These are phyloP conservation scores for Patellifolia procumbens DNA, from an alignment of 179 eudicot species.

Conservation along the genomic window DNA sequence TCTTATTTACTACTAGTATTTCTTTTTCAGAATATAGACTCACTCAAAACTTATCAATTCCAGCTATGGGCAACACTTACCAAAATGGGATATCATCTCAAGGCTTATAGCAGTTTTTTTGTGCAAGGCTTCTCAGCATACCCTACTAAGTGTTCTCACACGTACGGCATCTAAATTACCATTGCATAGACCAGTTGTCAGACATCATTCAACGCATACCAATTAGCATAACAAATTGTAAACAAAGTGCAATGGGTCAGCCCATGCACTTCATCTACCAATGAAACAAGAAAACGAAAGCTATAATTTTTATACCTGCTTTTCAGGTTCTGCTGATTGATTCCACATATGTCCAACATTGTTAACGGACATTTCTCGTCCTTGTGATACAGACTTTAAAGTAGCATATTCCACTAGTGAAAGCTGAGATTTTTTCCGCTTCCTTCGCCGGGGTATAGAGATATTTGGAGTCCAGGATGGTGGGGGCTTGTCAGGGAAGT, in stretches of 20 bases:
- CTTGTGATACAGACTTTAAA: constrained; percentile 49
- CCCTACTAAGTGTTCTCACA: neutral
- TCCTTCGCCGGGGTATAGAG: constrained; percentile 33
- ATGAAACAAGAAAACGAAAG: neutral
- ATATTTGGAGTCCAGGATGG: constrained; percentile 36
- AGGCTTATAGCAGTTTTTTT: neutral
- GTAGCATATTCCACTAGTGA: constrained; percentile 48
- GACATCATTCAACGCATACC: neutral
- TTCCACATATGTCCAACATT: constrained; percentile 55
- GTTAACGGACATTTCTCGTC: constrained; percentile 51
- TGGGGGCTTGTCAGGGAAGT: constrained; percentile 39
- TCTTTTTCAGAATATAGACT: neutral
- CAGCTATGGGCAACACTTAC: neutral
- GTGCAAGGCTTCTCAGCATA: neutral
- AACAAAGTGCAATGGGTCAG: neutral
- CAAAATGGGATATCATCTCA: neutral
- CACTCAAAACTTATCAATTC: neutral
- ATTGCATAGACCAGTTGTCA: neutral
- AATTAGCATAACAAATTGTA: neutral
- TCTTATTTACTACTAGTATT: neutral
- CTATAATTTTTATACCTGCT: constrained; percentile 43
- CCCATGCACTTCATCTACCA: neutral
- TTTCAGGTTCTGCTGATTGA: constrained; percentile 56
- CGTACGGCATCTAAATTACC: neutral
- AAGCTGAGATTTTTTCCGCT: constrained; percentile 44